These are phyloP conservation scores for Colletotrichum lupini DNA, from an alignment of 2,329 filamentous ascomycete genomes.

Conservation along the genomic window DNA sequence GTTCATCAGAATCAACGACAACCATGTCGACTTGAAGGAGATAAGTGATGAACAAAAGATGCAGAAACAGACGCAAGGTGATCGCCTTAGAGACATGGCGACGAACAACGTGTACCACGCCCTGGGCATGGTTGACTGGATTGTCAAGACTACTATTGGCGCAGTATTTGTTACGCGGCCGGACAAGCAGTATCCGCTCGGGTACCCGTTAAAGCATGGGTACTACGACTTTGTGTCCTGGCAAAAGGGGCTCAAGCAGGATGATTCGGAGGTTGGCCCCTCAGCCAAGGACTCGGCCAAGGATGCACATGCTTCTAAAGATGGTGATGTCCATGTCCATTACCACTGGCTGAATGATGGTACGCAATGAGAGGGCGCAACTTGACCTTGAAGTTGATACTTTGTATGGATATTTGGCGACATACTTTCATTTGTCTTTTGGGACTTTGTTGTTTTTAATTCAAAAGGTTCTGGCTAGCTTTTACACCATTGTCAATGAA, in stretches of 20 bases:
- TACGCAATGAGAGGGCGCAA: background rate
- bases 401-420: background rate
- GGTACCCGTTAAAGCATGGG: background rate
- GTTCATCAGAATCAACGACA: slow-evolving; percentile 35
- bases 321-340: background rate
- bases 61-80: background rate
- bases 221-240: background rate
- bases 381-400: background rate
- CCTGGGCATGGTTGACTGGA: background rate
- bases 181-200: background rate
- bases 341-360: background rate
- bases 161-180: background rate
- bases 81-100: background rate
- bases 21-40: background rate
- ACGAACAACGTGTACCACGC: background rate
- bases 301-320: background rate
- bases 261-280: background rate
- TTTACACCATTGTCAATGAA: background rate
- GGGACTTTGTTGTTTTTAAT: background rate
- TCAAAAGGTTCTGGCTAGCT: background rate
- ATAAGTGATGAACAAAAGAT: background rate
- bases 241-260: background rate
- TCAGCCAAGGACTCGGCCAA: too few relatives aligned
- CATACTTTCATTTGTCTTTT: background rate
- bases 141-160: background rate